Percentiles rank a stretch among this genome's conserved stretches.
phyloP scores from a whole-genome alignment of 345 rosid genomes.

The Rhodamnia argentea region DNA sequence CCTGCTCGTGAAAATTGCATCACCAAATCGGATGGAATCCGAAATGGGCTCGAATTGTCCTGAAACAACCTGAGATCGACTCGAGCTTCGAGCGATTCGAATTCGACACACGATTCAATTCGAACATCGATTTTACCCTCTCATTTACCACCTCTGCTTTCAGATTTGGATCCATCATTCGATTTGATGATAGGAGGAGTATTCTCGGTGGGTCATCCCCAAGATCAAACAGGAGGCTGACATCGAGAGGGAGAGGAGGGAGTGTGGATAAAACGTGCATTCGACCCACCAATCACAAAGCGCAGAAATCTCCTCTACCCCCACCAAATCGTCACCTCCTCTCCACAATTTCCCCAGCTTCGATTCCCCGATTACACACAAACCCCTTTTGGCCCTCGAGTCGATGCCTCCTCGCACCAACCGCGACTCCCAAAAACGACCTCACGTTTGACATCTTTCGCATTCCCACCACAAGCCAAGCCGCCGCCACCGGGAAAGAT shows the following conservation, averaged over 20 bases:
- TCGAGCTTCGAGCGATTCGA: rapidly evolving
- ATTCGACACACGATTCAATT: neutral
- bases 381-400: neutral
- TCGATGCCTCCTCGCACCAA: neutral
- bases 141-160: neutral
- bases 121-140: neutral
- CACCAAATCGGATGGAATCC: rapidly evolving
- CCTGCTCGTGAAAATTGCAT: rapidly evolving
- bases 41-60: rapidly evolving
- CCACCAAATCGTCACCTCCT: neutral
- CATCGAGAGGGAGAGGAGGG: neutral
- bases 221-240: neutral
- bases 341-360: neutral
- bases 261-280: constrained; percentile 14
- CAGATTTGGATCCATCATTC: neutral
- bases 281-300: constrained; percentile 5
- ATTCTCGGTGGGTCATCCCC: neutral
- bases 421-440: neutral
- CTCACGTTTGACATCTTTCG: neutral
- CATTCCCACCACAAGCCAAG: neutral
- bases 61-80: rapidly evolving
- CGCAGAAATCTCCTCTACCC: neutral
- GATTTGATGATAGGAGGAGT: neutral
- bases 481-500: neutral
- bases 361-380: neutral